Conservation (phyloP, 352 stramenopile species). For the Phytophthora boehmeriae region DNA sequence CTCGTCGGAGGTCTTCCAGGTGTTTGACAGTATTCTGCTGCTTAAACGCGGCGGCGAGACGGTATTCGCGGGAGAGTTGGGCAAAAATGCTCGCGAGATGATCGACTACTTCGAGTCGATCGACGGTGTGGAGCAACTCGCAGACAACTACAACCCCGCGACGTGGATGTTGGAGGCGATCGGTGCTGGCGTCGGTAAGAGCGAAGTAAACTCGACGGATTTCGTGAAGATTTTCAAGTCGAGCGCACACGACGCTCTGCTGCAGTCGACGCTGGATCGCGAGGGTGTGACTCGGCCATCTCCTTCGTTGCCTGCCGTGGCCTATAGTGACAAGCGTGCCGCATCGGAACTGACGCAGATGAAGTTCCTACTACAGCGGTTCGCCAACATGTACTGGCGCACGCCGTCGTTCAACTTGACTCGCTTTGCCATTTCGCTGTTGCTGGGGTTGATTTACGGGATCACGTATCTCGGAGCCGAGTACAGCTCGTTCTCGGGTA, state of each 20-base stretch:
- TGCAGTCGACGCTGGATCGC: not conserved
- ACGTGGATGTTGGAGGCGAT: not conserved
- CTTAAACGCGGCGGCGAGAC: not conserved
- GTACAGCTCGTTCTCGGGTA: conserved; percentile 20
- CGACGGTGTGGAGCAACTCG: not conserved
- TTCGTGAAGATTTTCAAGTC: not conserved
- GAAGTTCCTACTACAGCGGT: conserved; percentile 12
- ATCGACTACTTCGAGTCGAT: not conserved
- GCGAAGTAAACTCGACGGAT: not conserved
- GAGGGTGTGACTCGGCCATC: not conserved
- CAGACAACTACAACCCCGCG: not conserved
- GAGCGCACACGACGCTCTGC: not conserved
- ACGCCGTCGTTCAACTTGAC: conserved; percentile 85
- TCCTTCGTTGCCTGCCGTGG: not conserved
- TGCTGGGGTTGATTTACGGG: conserved; percentile 65
- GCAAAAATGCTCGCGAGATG: not conserved
- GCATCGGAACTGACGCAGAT: not conserved
- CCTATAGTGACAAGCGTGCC: not conserved
- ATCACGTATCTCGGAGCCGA: conserved; percentile 47
- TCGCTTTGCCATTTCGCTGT: conserved; percentile 50
- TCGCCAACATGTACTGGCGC: conserved; percentile 71
- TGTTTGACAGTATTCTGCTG: not conserved
- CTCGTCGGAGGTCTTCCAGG: not conserved
- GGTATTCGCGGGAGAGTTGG: not conserved
- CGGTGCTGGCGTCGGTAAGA: not conserved